A percentile compares a stretch with the other conserved stretches of the same genome.
These are phyloP conservation scores for Benincasa hispida DNA, from an alignment of 306 rosid species.

Conservation along the genomic window DNA sequence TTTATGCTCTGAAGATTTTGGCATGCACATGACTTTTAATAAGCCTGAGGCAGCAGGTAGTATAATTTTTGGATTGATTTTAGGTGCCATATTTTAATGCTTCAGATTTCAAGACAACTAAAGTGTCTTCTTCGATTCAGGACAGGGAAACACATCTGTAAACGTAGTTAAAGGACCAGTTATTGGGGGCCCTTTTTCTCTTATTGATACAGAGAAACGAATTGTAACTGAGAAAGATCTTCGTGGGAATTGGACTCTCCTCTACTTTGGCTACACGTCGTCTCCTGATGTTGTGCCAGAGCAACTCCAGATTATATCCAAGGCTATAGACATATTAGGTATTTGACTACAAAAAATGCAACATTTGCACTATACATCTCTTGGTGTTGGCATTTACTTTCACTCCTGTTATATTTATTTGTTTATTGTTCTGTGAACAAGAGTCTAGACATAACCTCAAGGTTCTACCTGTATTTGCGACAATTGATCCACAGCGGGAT, in stretches of 20 bases:
- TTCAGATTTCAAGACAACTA: not conserved
- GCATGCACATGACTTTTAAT: not conserved
- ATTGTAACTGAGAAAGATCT: constrained; percentile 45
- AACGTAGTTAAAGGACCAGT: constrained; percentile 38
- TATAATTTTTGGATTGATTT: not conserved
- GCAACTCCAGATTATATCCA: constrained; percentile 52
- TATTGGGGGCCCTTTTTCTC: constrained; percentile 83
- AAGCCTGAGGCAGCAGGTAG: not conserved
- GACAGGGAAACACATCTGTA: constrained; percentile 27
- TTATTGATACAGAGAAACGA: constrained; percentile 47
- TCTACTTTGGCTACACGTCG: constrained; percentile 82
- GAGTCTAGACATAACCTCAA: constrained; percentile 41
- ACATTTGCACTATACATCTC: not conserved
- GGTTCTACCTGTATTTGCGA: constrained; percentile 74
- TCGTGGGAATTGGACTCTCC: constrained; percentile 73
- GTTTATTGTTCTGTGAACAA: constrained; percentile 19
- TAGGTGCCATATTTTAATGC: not conserved
- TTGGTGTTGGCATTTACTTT: not conserved
- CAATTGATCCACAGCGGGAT: constrained; percentile 90
- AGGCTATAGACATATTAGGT: constrained; percentile 59
- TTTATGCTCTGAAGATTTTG: not conserved
- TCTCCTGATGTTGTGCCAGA: constrained; percentile 94
- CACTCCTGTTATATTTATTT: not conserved
- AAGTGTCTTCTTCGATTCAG: constrained; percentile 27
- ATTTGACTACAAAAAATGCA: not conserved